Conservation (phyloP, 805 yeast species). For the Starmerella ratchasimensis region DNA sequence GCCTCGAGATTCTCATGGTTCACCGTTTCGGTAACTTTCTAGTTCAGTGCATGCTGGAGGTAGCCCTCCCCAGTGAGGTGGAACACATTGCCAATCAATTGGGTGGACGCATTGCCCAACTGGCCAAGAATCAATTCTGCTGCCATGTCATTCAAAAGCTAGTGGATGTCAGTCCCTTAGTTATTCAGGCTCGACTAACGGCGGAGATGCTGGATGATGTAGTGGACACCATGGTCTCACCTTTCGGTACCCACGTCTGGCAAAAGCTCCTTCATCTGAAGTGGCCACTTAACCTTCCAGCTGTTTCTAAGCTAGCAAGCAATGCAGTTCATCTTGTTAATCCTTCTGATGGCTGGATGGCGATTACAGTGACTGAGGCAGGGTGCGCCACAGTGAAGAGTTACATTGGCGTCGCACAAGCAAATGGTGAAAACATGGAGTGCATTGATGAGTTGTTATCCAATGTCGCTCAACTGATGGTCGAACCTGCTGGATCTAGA, state of each 20-base stretch:
- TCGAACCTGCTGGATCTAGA: constrained; percentile 1
- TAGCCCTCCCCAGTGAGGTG: constrained; percentile 21
- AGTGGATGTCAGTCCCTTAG: constrained; percentile 26
- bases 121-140: constrained; percentile 30
- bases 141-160: constrained; percentile 33
- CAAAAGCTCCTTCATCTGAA: constrained; percentile 31
- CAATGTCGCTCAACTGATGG: constrained; percentile 6
- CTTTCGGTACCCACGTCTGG: constrained; percentile 35
- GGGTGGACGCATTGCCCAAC: constrained; percentile 24
- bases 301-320: constrained; percentile 15
- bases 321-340: constrained; percentile 12
- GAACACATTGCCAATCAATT: constrained; percentile 22
- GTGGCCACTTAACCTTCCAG: constrained; percentile 18
- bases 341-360: constrained; percentile 12
- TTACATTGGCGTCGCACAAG: constrained; percentile 5
- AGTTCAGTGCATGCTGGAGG: constrained; percentile 30
- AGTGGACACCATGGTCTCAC: constrained; percentile 26
- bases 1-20: constrained; percentile 26
- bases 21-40: constrained; percentile 33
- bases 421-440: constrained; percentile 10
- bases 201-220: constrained; percentile 28
- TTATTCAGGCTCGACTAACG: constrained; percentile 23
- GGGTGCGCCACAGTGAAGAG: constrained; percentile 16
- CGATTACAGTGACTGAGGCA: constrained; percentile 9
- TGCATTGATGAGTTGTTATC: constrained; percentile 11